These are phyloP conservation scores for Gossypium trilobum DNA, from an alignment of 441 rosid species.

Conservation along the genomic window DNA sequence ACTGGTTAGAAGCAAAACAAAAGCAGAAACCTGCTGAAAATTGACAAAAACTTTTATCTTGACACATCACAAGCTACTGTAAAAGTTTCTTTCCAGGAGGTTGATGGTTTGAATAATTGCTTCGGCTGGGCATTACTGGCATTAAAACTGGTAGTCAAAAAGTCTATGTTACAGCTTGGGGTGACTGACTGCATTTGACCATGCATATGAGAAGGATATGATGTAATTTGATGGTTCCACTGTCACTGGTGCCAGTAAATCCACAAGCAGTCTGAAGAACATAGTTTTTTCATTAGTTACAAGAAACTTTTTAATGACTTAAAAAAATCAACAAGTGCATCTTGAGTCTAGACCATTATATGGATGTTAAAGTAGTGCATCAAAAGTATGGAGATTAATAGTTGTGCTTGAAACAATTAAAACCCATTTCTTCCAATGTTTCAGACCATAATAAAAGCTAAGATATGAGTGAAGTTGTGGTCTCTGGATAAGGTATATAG, in stretches of 20 bases:
- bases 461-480: neutral
- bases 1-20: neutral
- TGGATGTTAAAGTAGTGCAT: neutral
- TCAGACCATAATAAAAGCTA: neutral
- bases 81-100: neutral
- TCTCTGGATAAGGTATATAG: neutral
- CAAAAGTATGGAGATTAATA: neutral
- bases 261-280: neutral
- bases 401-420: conserved; percentile 1
- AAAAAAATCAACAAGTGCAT: neutral
- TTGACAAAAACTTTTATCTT: neutral
- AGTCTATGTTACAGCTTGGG: conserved; percentile 1
- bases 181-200: neutral
- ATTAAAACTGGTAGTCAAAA: neutral
- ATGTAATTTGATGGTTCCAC: neutral
- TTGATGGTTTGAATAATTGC: neutral
- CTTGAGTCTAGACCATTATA: neutral
- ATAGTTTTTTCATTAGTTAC: neutral
- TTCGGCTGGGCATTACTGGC: neutral
- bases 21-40: conserved; percentile 1
- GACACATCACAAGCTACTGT: neutral
- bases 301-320: neutral
- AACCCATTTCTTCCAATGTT: neutral
- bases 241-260: neutral
- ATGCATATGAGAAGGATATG: neutral